Conservation (phyloP, 2,329 filamentous ascomycete species). For the Ceratocystis eucalypticola region DNA sequence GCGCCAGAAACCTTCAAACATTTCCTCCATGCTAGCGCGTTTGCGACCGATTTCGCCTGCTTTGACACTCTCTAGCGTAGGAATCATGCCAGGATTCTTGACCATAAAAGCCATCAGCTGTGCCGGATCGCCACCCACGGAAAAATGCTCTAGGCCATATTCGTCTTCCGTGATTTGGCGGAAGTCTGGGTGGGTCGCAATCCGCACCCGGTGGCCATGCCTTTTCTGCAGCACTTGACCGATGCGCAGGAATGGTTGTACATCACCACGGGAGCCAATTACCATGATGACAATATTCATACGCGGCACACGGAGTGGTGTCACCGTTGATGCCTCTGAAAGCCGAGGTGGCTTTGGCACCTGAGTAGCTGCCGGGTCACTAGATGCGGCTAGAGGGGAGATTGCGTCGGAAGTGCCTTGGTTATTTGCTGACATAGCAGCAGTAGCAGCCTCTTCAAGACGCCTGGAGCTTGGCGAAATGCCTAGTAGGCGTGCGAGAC, state of each 20-base stretch:
- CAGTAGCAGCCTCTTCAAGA: not conserved
- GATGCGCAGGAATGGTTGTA: constrained; percentile 66
- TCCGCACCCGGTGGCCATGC: constrained; percentile 60
- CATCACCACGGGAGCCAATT: constrained; percentile 66
- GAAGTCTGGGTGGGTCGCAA: constrained; percentile 68
- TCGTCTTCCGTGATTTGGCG: constrained; percentile 58
- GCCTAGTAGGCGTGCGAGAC: constrained; percentile 38
- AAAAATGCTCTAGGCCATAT: constrained; percentile 65
- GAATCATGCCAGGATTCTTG: constrained; percentile 67
- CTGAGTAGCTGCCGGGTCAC: constrained; percentile 3
- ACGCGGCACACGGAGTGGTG: constrained; percentile 16
- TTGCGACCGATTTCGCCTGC: constrained; percentile 58
- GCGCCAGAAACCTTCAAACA: constrained; percentile 74
- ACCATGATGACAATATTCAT: constrained; percentile 77
- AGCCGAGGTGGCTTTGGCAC: constrained; percentile 14
- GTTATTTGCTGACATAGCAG: not conserved
- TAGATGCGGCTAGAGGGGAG: not conserved
- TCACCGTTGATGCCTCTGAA: constrained; percentile 11
- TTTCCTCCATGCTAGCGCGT: constrained; percentile 59
- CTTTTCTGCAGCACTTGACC: constrained; percentile 57
- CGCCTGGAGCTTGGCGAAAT: not conserved
- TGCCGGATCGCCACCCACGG: constrained; percentile 62
- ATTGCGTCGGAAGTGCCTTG: not conserved
- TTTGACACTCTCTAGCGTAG: constrained; percentile 56
- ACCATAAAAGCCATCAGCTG: constrained; percentile 85